These are phyloP conservation scores for Oryza rufipogon DNA, from an alignment of 176 grass and related monocot genomes.

Conservation along the genomic window DNA sequence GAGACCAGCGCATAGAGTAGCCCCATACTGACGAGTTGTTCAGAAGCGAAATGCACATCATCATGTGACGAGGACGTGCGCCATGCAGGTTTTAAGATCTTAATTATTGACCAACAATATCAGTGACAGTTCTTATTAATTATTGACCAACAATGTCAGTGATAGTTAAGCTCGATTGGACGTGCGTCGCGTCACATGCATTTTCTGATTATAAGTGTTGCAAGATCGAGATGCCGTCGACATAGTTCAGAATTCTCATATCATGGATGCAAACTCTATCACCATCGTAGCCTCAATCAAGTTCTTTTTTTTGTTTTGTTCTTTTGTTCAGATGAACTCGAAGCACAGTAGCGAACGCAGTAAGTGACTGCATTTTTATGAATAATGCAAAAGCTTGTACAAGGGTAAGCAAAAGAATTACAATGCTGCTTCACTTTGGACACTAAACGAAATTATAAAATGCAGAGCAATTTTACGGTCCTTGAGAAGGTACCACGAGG, in stretches of 20 bases:
- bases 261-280: not conserved
- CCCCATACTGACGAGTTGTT: not conserved
- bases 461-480: not conserved
- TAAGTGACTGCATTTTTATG: not conserved
- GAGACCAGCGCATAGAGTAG: conserved; percentile 15
- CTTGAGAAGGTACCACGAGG: too few relatives aligned
- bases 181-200: not conserved
- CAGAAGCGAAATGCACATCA: not conserved
- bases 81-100: not conserved
- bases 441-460: not conserved
- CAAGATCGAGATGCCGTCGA: not conserved
- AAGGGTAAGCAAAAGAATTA: not conserved
- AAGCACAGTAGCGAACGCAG: not conserved
- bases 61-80: conserved; percentile 6
- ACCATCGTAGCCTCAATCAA: not conserved
- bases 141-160: not conserved
- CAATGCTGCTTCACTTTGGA: not conserved
- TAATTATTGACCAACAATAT: not conserved
- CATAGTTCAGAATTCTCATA: not conserved
- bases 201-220: not conserved
- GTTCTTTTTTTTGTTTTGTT: not conserved
- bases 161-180: not conserved
- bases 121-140: not conserved
- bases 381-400: not conserved
- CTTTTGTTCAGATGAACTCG: not conserved